Conservation (phyloP, 208 protist genomes). For the Acanthamoeba quina region DNA sequence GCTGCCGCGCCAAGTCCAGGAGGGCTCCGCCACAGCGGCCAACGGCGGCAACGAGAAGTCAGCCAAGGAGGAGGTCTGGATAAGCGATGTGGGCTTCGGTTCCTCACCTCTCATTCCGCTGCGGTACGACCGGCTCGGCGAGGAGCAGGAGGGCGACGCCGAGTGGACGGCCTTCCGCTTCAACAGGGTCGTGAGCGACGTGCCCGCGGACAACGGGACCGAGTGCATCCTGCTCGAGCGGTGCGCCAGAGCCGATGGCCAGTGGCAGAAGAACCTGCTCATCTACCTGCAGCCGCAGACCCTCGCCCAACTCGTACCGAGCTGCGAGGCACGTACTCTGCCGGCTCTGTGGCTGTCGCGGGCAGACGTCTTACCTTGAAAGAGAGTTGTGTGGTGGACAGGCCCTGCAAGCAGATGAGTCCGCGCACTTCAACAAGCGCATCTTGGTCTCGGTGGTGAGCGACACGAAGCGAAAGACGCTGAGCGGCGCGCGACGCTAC, state of each 20-base stretch:
- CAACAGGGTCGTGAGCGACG: not conserved
- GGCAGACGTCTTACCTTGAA: not conserved
- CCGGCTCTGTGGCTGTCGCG: not conserved
- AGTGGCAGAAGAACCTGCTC: not conserved
- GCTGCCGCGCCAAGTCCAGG: not conserved
- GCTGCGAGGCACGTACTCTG: not conserved
- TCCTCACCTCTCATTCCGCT: not conserved
- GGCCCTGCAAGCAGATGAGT: not conserved
- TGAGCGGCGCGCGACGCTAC: not conserved
- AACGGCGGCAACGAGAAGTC: not conserved
- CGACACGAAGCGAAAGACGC: not conserved
- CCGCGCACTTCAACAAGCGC: not conserved
- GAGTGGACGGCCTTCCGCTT: conserved; percentile 8
- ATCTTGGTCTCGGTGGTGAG: not conserved
- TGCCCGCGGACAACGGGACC: not conserved
- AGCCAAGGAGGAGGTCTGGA: not conserved
- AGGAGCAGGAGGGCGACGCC: not conserved
- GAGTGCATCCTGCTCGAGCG: not conserved
- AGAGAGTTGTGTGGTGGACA: not conserved
- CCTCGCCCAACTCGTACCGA: not conserved
- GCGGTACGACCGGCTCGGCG: not conserved
- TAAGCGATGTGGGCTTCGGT: not conserved
- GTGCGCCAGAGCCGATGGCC: not conserved
- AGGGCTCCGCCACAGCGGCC: not conserved
- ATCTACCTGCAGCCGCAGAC: not conserved